These are phyloP conservation scores for Atkinsonella texensis DNA, from an alignment of 2,329 filamentous ascomycete species.

Conservation along the genomic window DNA sequence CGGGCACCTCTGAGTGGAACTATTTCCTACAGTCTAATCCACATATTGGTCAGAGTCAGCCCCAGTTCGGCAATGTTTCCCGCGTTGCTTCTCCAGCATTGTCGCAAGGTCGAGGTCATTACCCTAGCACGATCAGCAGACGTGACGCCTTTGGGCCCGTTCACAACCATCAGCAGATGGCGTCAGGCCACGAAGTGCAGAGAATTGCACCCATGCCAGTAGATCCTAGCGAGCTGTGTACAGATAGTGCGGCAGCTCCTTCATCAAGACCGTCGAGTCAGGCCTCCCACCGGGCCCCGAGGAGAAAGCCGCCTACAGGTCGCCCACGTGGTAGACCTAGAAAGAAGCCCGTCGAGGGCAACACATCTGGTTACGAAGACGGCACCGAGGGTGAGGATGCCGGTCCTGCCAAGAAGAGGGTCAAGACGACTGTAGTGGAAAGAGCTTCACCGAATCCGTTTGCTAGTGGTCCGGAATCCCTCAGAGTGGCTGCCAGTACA, in stretches of 20 bases:
- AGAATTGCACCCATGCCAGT: slow-evolving; percentile 24
- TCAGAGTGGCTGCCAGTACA: slow-evolving; percentile 83
- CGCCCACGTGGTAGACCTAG: slow-evolving; percentile 43
- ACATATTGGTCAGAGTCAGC: slow-evolving; percentile 26
- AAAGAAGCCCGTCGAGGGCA: slow-evolving; percentile 46
- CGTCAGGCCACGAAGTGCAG: slow-evolving; percentile 18
- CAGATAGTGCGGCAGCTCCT: slow-evolving; percentile 11
- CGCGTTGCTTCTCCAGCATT: slow-evolving; percentile 25
- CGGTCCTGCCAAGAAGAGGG: slow-evolving; percentile 54
- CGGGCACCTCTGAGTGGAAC: slow-evolving; percentile 66
- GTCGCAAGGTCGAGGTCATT: slow-evolving; percentile 16
- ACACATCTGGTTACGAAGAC: slow-evolving; percentile 64
- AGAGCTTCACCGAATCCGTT: slow-evolving; percentile 57
- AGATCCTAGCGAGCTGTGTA: slow-evolving; percentile 10
- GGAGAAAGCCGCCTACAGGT: slow-evolving; percentile 36
- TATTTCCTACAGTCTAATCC: slow-evolving; percentile 64
- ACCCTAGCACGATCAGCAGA: slow-evolving; percentile 10
- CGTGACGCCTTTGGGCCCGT: slow-evolving; percentile 16
- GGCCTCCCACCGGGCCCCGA: slow-evolving; percentile 34
- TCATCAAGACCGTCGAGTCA: slow-evolving; percentile 49
- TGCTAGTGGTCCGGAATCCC: slow-evolving; percentile 61
- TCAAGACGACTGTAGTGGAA: slow-evolving; percentile 61
- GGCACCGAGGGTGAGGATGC: slow-evolving; percentile 46
- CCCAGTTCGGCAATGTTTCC: slow-evolving; percentile 15
- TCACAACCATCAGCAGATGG: slow-evolving; percentile 11